Base-by-base conservation (phyloP, 208 protist species). In the Trypanosomatidae sp. region DNA sequence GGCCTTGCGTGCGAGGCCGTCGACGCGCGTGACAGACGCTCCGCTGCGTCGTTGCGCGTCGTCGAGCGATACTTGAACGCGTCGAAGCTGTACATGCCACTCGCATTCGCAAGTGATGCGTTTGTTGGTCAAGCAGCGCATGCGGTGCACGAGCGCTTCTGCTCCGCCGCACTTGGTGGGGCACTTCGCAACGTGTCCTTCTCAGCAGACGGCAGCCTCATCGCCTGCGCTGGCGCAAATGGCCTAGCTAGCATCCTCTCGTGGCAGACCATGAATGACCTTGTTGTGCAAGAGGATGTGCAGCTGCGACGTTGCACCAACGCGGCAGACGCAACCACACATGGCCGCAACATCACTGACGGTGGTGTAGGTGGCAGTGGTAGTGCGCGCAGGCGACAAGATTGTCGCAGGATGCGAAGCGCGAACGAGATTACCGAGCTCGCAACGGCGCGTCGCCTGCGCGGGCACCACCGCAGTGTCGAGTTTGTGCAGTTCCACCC, bases 391-490 rank as follows among this genome's bases (percentile, higher is more conserved):
- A n/a, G n/a, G n/a, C n/a, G n/a, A n/a, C n/a, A n/a, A n/a, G n/a
- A n/a, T n/a, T n/a, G n/a, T n/a, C n/a, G n/a, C n/a, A n/a, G n/a
- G n/a, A n/a, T n/a, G n/a, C n/a, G n/a, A n/a, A 87, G 84, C 41
- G 73, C 60, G 10, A 91, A 86, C 42, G 80, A 91, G 61, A 74
- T 91, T 47, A 87, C 76, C 10, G 74, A 91, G 39, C 49, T 91
- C 5, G 50, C 82, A 6, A 71, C 70, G 40, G 76, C 76, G 23
- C 61, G 82, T 4, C 69, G 72, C 7, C 80, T 78, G 44, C 61
- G 72, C 45, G 82, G 80, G 10, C 71, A 85, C 40, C 75, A 86
- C 47, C 33, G 16, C 13, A 67, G 67, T 13, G 77, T 88, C 3
- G 77, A 92, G 53, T 63, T 81, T 0, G 66, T 85, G 48, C 61